Conservation (phyloP, 2,329 filamentous ascomycete species). For the Leptosphaerulina australis region DNA sequence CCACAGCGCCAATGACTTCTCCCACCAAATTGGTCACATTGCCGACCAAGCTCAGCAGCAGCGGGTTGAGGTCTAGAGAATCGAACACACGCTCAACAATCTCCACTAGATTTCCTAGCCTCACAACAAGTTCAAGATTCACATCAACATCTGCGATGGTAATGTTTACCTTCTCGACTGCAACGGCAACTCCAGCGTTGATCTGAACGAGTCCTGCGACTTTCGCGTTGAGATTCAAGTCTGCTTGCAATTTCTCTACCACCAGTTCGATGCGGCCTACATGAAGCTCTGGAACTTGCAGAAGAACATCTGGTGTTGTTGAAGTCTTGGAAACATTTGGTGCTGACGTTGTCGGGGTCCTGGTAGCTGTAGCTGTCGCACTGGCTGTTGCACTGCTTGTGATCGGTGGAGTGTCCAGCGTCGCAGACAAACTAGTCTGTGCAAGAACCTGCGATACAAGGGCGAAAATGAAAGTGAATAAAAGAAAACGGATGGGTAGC, state of each 20-base stretch:
- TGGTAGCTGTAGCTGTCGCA: slow-evolving; percentile 11
- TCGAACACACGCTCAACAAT: slow-evolving; percentile 67
- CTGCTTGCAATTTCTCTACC: slow-evolving; percentile 64
- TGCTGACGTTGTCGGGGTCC: slow-evolving; percentile 29
- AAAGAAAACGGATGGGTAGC: slow-evolving; percentile 44
- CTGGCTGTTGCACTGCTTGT: slow-evolving; percentile 28
- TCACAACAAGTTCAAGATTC: slow-evolving; percentile 64
- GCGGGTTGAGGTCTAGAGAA: slow-evolving; percentile 65
- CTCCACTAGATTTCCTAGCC: slow-evolving; percentile 64
- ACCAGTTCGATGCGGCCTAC: slow-evolving; percentile 66
- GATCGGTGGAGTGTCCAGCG: slow-evolving; percentile 36
- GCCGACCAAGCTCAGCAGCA: slow-evolving; percentile 63
- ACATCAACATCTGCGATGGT: slow-evolving; percentile 66
- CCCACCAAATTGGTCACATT: slow-evolving; percentile 60
- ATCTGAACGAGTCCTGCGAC: slow-evolving; percentile 63
- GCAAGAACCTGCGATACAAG: slow-evolving; percentile 37
- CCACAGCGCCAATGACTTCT: slow-evolving; percentile 62
- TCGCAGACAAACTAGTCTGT: slow-evolving; percentile 33
- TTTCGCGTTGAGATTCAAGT: slow-evolving; percentile 65
- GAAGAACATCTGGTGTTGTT: slow-evolving; percentile 61
- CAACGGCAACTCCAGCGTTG: slow-evolving; percentile 57
- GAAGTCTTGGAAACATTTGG: slow-evolving; percentile 39
- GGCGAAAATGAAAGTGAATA: slow-evolving; percentile 36
- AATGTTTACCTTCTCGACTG: slow-evolving; percentile 61
- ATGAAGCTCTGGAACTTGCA: slow-evolving; percentile 63